Evolutionary conservation across 176 grass and related monocot genomes (phyloP), one percentile per base, ranked within the genome.

Genomic region (Musa troglodytarum): DNA sequence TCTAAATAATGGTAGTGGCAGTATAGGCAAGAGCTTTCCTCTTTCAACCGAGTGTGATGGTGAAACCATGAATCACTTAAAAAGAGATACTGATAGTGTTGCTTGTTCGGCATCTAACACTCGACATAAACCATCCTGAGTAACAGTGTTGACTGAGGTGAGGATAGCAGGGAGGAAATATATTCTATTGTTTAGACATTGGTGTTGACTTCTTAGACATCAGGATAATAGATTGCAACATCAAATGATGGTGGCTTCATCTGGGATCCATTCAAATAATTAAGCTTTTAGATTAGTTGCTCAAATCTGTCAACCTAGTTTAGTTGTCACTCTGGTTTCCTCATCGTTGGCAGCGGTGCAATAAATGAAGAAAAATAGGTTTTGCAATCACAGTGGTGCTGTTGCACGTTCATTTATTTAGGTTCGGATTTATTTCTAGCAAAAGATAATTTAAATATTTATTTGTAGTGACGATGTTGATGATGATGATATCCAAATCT

Each of bases 301-400:
- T 97, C 25, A 81, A 77, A 61, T 74, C 20, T 12, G 80, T 22
- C 16, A 68, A n/a, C 65, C 25, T 0, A 75, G 88, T 19, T 77
- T 98, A 34, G 92, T 87, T 79, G 84, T 91, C 19, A 90, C 90
- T 1, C 11, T 97, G 8, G 90, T 83, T 10, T 87, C 87, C 1
- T 71, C 83, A 9, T 61, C 92, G 12, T 71, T 92, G 28, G 72
- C 49, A 16, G 68, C 81, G 70, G 1, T 26, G 25, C 25, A 26
- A 26, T 26, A 26, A 26, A 26, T 1, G 25, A 26, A 26, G 25
- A 26, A 26, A 26, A 26, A 26, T 26, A 26, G 25, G 25, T 26
- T 26, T 26, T 26, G 25, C 25, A 26, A 26, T 26, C 25, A 26
- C 25, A 1, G 25, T 26, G 1, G 25, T 26, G 25, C 25, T 1